Base-by-base conservation (phyloP, 2,329 filamentous ascomycete species). In the Karstenula rhodostoma region DNA sequence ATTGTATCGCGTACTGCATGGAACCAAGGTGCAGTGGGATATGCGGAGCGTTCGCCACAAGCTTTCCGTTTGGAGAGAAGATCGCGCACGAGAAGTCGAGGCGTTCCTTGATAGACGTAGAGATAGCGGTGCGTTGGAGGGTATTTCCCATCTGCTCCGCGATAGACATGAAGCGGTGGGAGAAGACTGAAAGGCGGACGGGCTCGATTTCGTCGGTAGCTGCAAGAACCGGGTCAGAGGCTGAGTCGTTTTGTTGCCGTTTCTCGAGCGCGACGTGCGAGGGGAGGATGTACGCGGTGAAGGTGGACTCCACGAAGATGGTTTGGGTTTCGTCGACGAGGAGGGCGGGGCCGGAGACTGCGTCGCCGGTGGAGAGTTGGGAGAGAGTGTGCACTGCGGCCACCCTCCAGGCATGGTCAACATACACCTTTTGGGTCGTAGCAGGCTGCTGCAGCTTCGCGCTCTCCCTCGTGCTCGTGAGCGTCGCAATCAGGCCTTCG, bases 321-420 rank as follows among this genome's bases (percentile, higher is more conserved):
- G 93, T 97, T 77, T 96, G 93, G 1, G 90, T 93, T 15, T 89
- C 89, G 71, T 93, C 93, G 1, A 92, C 91, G 55, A 96, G 83
- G 78, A 96, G 90, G 0, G 92, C 92, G 1, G 93, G 93, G 0
- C 93, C 93, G 46, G 83, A 79, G 48, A 96, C 81, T 7, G 23
- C 86, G 85, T 58, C 23, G 40, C 40, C 40, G 5, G 27, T 15
- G 2, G 29, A 15, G 7, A 44, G 35, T 32, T 43, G 37, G 5
- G 51, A 32, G 35, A 54, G 32, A 5, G n/a, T 44, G 25, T 32
- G 76, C 0, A 76, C 57, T 2, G 71, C 67, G 15, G 69, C 68
- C 0, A 58, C 40, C 0, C 57, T 35, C 58, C 67, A 68, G 1
- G 68, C 69, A 9, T 44, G 72, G 62, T 44, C 54, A 19, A 23